phyloP scores from a whole-genome alignment of 2,329 filamentous ascomycete species.

The Phialemoniopsis sp. region DNA sequence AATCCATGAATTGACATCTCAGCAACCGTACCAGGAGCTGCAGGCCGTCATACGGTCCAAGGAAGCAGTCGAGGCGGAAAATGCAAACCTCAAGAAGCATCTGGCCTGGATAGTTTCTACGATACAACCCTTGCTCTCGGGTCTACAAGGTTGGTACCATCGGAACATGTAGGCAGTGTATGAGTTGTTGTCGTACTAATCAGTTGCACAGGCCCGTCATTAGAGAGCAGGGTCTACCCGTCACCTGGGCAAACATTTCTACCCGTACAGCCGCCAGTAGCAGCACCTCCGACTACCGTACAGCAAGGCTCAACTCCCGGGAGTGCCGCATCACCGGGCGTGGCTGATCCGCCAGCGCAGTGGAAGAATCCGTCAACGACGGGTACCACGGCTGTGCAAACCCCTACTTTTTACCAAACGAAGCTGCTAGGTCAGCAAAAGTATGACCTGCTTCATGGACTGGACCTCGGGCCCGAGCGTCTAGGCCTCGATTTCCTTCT shows the following conservation, averaged over 20 bases:
- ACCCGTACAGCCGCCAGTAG: slow-evolving; percentile 7
- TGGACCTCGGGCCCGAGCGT: slow-evolving; percentile 61
- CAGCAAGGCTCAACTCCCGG: slow-evolving; percentile 5
- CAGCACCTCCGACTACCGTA: slow-evolving; percentile 12
- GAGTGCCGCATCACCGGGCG: slow-evolving; percentile 10
- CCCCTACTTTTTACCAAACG: slow-evolving; percentile 18
- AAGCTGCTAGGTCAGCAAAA: slow-evolving; percentile 40
- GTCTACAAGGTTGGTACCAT: slow-evolving; percentile 16
- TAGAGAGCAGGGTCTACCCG: slow-evolving; percentile 19
- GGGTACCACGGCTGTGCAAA: slow-evolving; percentile 7
- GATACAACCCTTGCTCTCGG: slow-evolving; percentile 53
- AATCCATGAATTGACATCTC: slow-evolving; percentile 71
- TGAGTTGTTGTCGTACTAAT: neutral
- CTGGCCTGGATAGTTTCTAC: slow-evolving; percentile 62
- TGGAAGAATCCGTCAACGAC: slow-evolving; percentile 12
- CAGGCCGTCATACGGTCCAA: slow-evolving; percentile 72
- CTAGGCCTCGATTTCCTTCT: slow-evolving; percentile 72
- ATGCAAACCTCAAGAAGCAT: slow-evolving; percentile 69
- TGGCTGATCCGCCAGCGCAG: slow-evolving; percentile 5
- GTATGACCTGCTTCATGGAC: slow-evolving; percentile 45
- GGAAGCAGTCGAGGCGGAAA: slow-evolving; percentile 73
- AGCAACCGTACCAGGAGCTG: slow-evolving; percentile 80
- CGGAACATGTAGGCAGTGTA: no score
- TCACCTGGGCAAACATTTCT: slow-evolving; percentile 23
- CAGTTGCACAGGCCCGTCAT: slow-evolving; percentile 2